phyloP scores from a whole-genome alignment of 75 land plant genomes.

The Chamaecyparis obtusa region DNA sequence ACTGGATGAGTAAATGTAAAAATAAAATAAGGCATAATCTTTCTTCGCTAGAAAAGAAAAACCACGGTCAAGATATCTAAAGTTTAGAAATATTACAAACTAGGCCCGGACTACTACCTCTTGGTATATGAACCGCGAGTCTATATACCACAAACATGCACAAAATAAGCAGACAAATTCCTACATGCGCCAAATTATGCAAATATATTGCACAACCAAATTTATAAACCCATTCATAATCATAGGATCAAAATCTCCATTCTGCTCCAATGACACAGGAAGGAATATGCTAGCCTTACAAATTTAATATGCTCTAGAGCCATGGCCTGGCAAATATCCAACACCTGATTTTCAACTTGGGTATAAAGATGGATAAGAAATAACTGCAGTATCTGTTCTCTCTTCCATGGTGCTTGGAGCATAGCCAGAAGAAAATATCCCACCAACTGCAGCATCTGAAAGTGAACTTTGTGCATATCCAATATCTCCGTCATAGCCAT shows the following conservation, averaged over 20 bases:
- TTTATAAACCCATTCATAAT: not conserved
- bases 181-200: not conserved
- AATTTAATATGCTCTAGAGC: not conserved
- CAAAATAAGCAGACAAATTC: not conserved
- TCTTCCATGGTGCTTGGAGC: not conserved
- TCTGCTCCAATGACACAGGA: not conserved
- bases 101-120: not conserved
- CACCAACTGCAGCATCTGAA: slow-evolving; percentile 4
- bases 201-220: not conserved
- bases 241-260: not conserved
- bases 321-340: slow-evolving; percentile 3
- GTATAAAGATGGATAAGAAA: slow-evolving; percentile 1
- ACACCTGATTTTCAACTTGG: not conserved
- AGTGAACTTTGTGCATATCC: not conserved
- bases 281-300: not conserved
- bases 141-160: not conserved
- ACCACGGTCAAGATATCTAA: not conserved
- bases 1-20: not conserved
- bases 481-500: not conserved
- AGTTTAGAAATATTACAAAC: not conserved
- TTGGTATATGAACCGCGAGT: not conserved
- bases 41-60: not conserved
- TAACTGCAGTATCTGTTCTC: not conserved
- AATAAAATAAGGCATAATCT: not conserved
- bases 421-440: not conserved